A percentile compares a stretch with the other conserved stretches of the same genome.
Evolutionary conservation across 1,284 basidiomycete species (phyloP).

Genomic region (Cystobasidium slooffiae): DNA sequence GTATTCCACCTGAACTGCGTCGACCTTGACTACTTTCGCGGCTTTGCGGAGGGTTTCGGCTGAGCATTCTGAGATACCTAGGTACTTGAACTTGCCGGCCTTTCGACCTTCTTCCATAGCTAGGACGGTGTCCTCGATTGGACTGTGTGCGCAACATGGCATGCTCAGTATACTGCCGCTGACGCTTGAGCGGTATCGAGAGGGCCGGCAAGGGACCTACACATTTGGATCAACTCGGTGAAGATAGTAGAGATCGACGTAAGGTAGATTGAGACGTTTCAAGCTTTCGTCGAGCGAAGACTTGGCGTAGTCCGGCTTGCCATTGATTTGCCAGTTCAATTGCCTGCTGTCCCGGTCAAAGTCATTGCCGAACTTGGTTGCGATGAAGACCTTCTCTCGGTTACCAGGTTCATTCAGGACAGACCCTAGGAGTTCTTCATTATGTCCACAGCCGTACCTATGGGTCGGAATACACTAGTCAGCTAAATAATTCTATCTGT

Average conservation of each 20-base stretch:
- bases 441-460: constrained; percentile 45
- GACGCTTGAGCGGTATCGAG: too few relatives aligned
- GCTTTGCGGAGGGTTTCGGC: constrained; percentile 68
- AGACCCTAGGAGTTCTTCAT: constrained; percentile 49
- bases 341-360: constrained; percentile 46
- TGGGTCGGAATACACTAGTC: background rate
- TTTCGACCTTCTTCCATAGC: constrained; percentile 60
- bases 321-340: constrained; percentile 45
- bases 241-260: constrained; percentile 37
- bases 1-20: constrained; percentile 66
- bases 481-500: too few relatives aligned
- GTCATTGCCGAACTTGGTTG: constrained; percentile 49
- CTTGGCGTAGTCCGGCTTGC: constrained; percentile 34
- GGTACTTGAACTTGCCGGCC: constrained; percentile 66
- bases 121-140: constrained; percentile 60
- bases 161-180: too few relatives aligned
- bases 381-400: constrained; percentile 47
- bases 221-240: constrained; percentile 33
- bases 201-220: constrained; percentile 5
- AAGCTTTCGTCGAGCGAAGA: constrained; percentile 18
- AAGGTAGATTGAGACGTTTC: constrained; percentile 17
- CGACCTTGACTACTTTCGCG: constrained; percentile 60
- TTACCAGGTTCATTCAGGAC: constrained; percentile 28
- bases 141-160: constrained; percentile 43
- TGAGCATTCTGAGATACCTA: constrained; percentile 69